Evolutionary conservation across 371 early-diverging fungal genomes (phyloP).

Genomic region (Zopfochytrium polystomum): DNA sequence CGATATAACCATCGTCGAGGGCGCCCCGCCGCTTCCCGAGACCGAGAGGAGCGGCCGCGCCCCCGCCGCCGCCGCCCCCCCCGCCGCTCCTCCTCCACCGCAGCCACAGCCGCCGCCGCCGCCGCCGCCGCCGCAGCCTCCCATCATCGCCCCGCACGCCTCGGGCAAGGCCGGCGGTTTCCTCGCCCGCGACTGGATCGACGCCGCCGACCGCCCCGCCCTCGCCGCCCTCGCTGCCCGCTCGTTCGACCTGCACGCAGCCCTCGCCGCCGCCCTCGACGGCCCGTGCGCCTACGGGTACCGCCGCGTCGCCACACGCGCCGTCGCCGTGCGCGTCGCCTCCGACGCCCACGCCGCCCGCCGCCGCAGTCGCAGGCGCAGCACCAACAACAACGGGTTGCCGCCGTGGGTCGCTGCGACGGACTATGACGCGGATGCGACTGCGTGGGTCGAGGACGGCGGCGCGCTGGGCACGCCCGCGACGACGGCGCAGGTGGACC

Average conservation of each 20-base stretch:
- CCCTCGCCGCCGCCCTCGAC: conserved; percentile 54
- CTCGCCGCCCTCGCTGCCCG: conserved; percentile 47
- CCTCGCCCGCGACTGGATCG: conserved; percentile 65
- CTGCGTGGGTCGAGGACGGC: no score
- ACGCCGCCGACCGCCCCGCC: no score
- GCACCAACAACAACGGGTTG: not conserved
- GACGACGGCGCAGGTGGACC: conserved; percentile 65
- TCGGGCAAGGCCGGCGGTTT: conserved; percentile 75
- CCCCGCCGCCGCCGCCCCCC: no score
- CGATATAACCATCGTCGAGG: no score
- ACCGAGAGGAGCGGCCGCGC: conserved; percentile 72
- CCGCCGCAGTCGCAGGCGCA: no score
- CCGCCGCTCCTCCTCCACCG: no score
- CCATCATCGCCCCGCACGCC: conserved; percentile 61
- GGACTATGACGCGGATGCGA: no score
- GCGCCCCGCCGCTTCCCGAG: conserved; percentile 56
- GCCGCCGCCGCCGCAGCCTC: no score
- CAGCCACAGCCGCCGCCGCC: no score
- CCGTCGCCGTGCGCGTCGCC: conserved; percentile 22
- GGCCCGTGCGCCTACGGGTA: conserved; percentile 60
- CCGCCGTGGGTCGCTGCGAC: no score
- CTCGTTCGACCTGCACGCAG: conserved; percentile 60
- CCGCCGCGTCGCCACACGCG: conserved; percentile 53
- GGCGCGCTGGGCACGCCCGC: conserved; percentile 46
- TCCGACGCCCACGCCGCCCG: no score